Percentiles rank a stretch among this genome's conserved stretches.
These are phyloP conservation scores for Mycena capillaripes DNA, from an alignment of 768 basidiomycete species.

Conservation along the genomic window DNA sequence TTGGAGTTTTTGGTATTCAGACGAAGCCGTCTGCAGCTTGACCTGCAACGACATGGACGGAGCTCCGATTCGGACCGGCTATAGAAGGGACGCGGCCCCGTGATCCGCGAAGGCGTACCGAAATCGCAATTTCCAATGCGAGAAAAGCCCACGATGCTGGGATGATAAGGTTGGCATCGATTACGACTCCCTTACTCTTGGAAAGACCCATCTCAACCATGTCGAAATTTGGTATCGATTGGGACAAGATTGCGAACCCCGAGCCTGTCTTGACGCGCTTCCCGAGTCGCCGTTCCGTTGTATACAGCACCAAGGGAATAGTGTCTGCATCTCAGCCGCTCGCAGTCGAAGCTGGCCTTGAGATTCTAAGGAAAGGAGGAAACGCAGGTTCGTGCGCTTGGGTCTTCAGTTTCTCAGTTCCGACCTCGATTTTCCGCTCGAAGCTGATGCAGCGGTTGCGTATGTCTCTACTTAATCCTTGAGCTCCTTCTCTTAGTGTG, in stretches of 20 bases:
- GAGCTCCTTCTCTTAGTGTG: neutral
- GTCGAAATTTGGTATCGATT: constrained; percentile 57
- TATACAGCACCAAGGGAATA: constrained; percentile 89
- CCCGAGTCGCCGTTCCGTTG: constrained; percentile 87
- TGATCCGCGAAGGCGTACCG: neutral
- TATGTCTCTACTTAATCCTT: neutral
- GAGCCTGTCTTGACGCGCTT: constrained; percentile 78
- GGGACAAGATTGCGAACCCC: constrained; percentile 77
- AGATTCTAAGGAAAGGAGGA: constrained; percentile 92
- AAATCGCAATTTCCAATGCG: neutral
- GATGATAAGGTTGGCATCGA: constrained; percentile 1
- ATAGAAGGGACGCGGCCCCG: constrained; percentile 10
- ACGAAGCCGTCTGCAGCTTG: constrained; percentile 76
- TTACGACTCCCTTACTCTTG: neutral
- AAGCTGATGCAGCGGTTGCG: constrained; percentile 96
- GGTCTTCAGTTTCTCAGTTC: neutral
- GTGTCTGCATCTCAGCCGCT: constrained; percentile 93
- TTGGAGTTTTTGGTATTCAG: constrained; percentile 88
- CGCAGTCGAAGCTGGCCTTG: constrained; percentile 91
- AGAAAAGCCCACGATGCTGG: constrained; percentile 2
- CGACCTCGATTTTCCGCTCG: constrained; percentile 11
- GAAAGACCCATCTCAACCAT: constrained; percentile 39
- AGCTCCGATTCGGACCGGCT: neutral
- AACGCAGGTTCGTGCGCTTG: constrained; percentile 82
- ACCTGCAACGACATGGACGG: constrained; percentile 66